Conservation (phyloP, 2,329 filamentous ascomycete genomes). For the Alternaria sp. region DNA sequence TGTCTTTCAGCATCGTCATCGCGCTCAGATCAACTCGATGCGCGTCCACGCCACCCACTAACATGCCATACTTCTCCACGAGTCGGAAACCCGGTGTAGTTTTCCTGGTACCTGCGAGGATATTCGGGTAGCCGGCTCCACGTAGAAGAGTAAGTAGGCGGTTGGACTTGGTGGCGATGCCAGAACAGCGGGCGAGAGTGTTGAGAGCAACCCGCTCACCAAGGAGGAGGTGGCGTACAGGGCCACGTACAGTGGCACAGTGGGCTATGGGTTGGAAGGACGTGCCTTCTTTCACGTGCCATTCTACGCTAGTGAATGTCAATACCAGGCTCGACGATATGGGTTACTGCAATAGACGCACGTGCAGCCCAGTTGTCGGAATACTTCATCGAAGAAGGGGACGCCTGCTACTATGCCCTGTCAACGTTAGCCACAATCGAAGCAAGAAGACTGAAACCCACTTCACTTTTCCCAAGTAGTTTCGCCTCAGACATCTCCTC, state of each 20-base stretch:
- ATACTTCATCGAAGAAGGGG: constrained; percentile 95
- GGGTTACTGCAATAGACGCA: constrained; percentile 49
- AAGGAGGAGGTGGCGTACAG: constrained; percentile 83
- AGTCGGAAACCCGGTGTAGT: constrained; percentile 95
- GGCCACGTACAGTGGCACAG: constrained; percentile 84
- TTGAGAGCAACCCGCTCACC: constrained; percentile 94
- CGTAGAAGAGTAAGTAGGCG: constrained; percentile 62
- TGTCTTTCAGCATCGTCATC: constrained; percentile 99
- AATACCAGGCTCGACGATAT: constrained; percentile 2
- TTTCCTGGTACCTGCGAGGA: constrained; percentile 93
- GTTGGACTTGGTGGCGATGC: constrained; percentile 75
- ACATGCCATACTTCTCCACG: constrained; percentile 98
- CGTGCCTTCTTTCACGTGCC: constrained; percentile 81
- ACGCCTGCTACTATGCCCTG: constrained; percentile 86
- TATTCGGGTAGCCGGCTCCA: constrained; percentile 76
- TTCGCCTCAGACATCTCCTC: constrained; percentile 62
- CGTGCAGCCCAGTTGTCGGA: constrained; percentile 85
- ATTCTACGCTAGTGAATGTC: constrained; percentile 69
- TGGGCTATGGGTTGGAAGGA: constrained; percentile 67
- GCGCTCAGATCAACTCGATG: constrained; percentile 86
- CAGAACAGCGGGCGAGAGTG: constrained; percentile 86
- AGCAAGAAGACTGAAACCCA: constrained; percentile 34
- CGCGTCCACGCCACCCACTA: constrained; percentile 89
- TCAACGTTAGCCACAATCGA: neutral
- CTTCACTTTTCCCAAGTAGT: constrained; percentile 66